Conservation (phyloP, 371 early-diverging fungal species). For the Globomyces sp. region DNA sequence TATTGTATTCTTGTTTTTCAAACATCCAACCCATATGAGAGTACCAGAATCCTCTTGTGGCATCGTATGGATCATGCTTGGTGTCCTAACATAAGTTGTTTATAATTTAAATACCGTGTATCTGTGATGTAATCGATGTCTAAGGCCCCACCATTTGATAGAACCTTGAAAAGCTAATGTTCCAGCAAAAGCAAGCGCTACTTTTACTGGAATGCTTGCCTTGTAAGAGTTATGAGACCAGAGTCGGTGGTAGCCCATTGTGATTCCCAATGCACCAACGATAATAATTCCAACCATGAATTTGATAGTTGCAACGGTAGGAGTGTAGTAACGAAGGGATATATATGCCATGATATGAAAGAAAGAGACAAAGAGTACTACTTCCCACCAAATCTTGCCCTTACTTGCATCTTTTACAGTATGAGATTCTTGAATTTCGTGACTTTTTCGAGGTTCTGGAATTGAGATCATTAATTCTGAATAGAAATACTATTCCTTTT, state of each 20-base stretch:
- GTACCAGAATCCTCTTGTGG: slow-evolving; percentile 38
- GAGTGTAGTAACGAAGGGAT: slow-evolving; percentile 27
- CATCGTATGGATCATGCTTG: slow-evolving; percentile 36
- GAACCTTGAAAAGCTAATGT: slow-evolving; percentile 39
- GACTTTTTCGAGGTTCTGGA: too few species aligned
- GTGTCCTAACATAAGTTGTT: not conserved
- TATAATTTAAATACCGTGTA: slow-evolving; percentile 29
- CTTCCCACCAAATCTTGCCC: slow-evolving; percentile 35
- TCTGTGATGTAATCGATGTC: slow-evolving; percentile 45
- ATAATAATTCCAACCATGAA: slow-evolving; percentile 12
- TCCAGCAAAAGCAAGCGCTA: slow-evolving; percentile 30
- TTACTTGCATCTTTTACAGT: not conserved
- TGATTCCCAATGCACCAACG: slow-evolving; percentile 21
- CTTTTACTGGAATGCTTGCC: slow-evolving; percentile 26
- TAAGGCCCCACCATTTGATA: slow-evolving; percentile 41
- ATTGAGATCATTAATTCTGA: too few species aligned
- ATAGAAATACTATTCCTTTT: too few species aligned
- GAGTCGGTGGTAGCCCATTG: slow-evolving; percentile 46
- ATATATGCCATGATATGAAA: slow-evolving; percentile 26
- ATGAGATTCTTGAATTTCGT: too few species aligned
- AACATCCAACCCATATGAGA: slow-evolving; percentile 46
- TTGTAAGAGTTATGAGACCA: slow-evolving; percentile 41
- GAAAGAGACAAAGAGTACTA: slow-evolving; percentile 27
- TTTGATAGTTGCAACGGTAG: slow-evolving; percentile 25
- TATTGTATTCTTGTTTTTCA: slow-evolving; percentile 29